These are phyloP conservation scores for Narthecium ossifragum DNA, from an alignment of 106 monocot species.

Conservation along the genomic window DNA sequence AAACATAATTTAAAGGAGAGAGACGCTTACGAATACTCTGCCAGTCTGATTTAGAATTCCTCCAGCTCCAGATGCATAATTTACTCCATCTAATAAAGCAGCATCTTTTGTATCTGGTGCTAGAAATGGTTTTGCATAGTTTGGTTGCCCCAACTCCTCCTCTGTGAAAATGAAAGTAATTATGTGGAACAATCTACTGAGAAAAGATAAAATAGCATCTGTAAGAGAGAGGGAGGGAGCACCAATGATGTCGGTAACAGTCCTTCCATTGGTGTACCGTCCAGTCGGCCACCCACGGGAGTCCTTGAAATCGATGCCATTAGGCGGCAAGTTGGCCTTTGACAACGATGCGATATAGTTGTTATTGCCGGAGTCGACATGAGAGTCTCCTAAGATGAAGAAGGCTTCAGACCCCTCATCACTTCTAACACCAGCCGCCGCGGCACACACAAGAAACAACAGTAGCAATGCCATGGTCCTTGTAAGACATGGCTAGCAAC, in stretches of 20 bases:
- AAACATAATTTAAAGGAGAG: not conserved
- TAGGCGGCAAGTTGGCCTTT: not conserved
- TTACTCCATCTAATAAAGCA: constrained; percentile 58
- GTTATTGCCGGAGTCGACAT: constrained; percentile 7
- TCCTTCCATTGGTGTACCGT: constrained; percentile 11
- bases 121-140: constrained; percentile 45
- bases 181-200: not conserved
- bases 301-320: constrained; percentile 10
- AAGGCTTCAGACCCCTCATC: not conserved
- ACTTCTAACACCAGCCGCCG: not conserved
- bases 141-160: constrained; percentile 14
- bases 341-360: constrained; percentile 9
- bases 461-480: too few species aligned
- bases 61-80: constrained; percentile 83
- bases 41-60: constrained; percentile 79
- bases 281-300: constrained; percentile 11
- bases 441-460: not conserved
- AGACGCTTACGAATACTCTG: constrained; percentile 52
- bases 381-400: constrained; percentile 11
- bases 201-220: not conserved
- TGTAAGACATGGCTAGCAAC: too few species aligned
- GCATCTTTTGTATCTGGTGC: constrained; percentile 54
- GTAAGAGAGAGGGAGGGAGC: not conserved
- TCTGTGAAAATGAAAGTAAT: not conserved
- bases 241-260: constrained; percentile 9